A percentile compares a stretch with the other conserved stretches of the same genome.
These are phyloP conservation scores for Tetramitus jugosus DNA, from an alignment of 208 protist species.

Conservation along the genomic window DNA sequence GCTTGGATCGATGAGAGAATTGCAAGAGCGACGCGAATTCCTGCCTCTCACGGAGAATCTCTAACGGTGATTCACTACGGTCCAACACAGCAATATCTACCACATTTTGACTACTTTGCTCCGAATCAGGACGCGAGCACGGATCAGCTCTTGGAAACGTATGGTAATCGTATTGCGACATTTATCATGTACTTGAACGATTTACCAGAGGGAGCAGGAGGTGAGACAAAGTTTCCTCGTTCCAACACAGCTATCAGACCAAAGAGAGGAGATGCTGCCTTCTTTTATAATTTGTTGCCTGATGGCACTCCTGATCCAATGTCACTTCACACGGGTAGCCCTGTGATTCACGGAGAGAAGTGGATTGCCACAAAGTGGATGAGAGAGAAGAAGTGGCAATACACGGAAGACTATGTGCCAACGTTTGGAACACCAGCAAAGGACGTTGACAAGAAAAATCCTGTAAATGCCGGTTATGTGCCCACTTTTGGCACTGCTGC, in stretches of 20 bases:
- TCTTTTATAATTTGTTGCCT: constrained; percentile 32
- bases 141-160: background rate
- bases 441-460: too few species aligned
- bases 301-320: constrained; percentile 13
- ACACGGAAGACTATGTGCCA: too few species aligned
- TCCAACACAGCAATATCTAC: constrained; percentile 24
- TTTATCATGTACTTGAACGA: constrained; percentile 26
- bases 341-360: constrained; percentile 29
- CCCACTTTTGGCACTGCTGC: too few species aligned
- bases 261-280: background rate
- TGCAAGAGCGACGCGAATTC: background rate
- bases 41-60: background rate
- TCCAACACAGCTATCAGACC: constrained; percentile 20
- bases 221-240: constrained; percentile 28
- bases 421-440: too few species aligned
- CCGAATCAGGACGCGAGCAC: background rate
- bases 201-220: constrained; percentile 21
- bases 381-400: background rate
- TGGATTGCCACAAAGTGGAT: constrained; percentile 35
- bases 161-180: constrained; percentile 25
- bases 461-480: too few species aligned
- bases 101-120: constrained; percentile 33
- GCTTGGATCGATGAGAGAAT: background rate
- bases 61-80: constrained; percentile 33
- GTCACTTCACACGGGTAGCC: constrained; percentile 30